phyloP scores from a whole-genome alignment of 805 yeast genomes.

The Candida adriatica region DNA sequence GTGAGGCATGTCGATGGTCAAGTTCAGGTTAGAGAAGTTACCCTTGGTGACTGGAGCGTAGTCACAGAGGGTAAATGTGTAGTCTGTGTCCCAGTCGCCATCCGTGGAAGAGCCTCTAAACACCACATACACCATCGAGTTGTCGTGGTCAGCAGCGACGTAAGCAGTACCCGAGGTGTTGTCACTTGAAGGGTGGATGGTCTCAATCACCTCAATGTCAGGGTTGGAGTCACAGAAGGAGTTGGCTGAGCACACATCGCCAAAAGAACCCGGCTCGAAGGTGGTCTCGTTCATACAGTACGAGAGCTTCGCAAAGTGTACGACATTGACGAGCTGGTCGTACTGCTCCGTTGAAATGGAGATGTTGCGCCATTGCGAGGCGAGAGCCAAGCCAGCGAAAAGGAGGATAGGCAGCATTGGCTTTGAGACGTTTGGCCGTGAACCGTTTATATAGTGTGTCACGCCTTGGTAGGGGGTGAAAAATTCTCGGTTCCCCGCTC shows the following conservation, averaged over 20 bases:
- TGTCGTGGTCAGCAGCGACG: conserved; percentile 42
- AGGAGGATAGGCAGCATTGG: background rate
- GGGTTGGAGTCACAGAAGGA: conserved; percentile 12
- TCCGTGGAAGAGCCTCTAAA: conserved; percentile 61
- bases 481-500: no score
- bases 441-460: no score
- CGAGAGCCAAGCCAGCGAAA: conserved; percentile 1
- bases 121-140: conserved; percentile 39
- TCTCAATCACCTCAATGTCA: conserved; percentile 9
- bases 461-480: background rate
- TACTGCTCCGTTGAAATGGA: conserved; percentile 12
- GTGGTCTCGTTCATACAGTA: conserved; percentile 14
- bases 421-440: background rate
- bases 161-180: conserved; percentile 50
- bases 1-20: conserved; percentile 1
- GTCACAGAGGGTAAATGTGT: conserved; percentile 37
- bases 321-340: conserved; percentile 10
- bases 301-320: conserved; percentile 16
- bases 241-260: conserved; percentile 15
- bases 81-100: conserved; percentile 60
- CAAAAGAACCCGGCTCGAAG: conserved; percentile 9
- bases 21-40: conserved; percentile 1
- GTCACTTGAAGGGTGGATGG: conserved; percentile 10
- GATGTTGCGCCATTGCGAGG: conserved; percentile 8
- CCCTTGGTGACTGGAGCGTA: conserved; percentile 34